Base-by-base conservation (phyloP, 495 filamentous ascomycete genomes). In the Geoglossum glabrum region DNA sequence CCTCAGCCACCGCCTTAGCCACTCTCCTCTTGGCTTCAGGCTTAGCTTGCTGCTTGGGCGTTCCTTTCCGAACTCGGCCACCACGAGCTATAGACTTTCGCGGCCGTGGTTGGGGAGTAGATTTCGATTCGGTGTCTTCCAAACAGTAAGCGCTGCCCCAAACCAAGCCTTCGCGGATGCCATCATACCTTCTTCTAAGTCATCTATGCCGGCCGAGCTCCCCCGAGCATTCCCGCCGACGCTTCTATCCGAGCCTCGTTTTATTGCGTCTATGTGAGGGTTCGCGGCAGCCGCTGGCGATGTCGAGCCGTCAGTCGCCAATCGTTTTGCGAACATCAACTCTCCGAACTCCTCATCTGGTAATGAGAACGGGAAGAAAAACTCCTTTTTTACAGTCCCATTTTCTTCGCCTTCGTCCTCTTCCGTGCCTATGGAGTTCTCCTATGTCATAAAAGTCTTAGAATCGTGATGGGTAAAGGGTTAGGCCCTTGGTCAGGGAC, bases 261-360 rank as follows among this genome's bases (percentile, higher is more conserved):
- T 54, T 25, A 51, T 52, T 31, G 43, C 25, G 45, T 60, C 46
- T 54, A 62, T 9, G 38, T 61, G 31, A 57, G 57, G 31, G 60
- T 38, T 10, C 46, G 55, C 25, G 74, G 61, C 72, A 52, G 69
- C 72, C 19, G 74, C 71, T 13, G 79, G 76, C 54, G 84, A 79
- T 46, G 74, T 64, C 68, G 79, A 66, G 65, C 75, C 66, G 72
- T 82, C 73, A 60, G 73, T 72, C 1, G 81, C 83, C 7, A 84
- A 69, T 19, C 84, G 72, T 54, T 77, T 76, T 58, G 76, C 76
- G 67, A 86, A 83, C 72, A 87, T 90, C 61, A 83, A 61, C 0
- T 87, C 82, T 55, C 78, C 81, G 64, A 81, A 96, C 47, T 92
- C 84, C 17, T 84, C 79, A 31, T 78, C 72, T 0, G 87, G 87